Base-by-base conservation (phyloP, 2,329 filamentous ascomycete genomes). In the Aspergillus sp. region DNA sequence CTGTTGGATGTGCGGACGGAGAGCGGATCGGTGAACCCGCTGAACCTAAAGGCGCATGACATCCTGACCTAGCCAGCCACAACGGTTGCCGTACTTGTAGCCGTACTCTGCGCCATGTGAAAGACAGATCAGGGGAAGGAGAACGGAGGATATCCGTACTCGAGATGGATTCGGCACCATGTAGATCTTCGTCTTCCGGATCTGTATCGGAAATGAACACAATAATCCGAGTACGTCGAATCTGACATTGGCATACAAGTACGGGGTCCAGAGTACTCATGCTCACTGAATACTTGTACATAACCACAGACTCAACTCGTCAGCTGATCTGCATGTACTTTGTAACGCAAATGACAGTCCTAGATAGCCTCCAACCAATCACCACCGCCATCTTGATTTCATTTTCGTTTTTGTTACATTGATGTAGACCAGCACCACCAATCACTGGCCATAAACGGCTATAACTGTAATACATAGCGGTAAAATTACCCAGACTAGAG, bases 21-120 rank as follows among this genome's bases (percentile, higher is more conserved):
- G 52, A 63, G 52, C 61, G 61, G 61, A 60, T 64, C 58, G 57
- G 62, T 54, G 54, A 58, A 64, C 56, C 61, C 33, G 61, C 60
- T 59, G 57, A 66, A 62, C 61, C 53, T 64, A 62, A 63, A 57
- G 38, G 56, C 47, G 54, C 59, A 65, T 64, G 61, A 64, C 58
- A 63, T 61, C 49, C 56, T 50, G 54, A 52, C 49, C 54, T 52
- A 51, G 12, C n/a, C 20, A 25, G 30, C 17, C 46, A 42, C 47
- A 56, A 55, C 52, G 49, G 54, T 49, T 50, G 51, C 13, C 13
- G 33, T n/a, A 17, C 15, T 35, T 35, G 4, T 5, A 27, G 17
- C 17, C 17, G 25, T 27, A 27, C 25, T 27, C 9, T 27, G 7
- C 9, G 10, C 25, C 25, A 27, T 27, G 25, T 27, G 25, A 27